Evolutionary conservation across 139 green algal species (phyloP), one percentile per base, ranked within the genome.

Genomic region (Tetradesmus lagerheimii): DNA sequence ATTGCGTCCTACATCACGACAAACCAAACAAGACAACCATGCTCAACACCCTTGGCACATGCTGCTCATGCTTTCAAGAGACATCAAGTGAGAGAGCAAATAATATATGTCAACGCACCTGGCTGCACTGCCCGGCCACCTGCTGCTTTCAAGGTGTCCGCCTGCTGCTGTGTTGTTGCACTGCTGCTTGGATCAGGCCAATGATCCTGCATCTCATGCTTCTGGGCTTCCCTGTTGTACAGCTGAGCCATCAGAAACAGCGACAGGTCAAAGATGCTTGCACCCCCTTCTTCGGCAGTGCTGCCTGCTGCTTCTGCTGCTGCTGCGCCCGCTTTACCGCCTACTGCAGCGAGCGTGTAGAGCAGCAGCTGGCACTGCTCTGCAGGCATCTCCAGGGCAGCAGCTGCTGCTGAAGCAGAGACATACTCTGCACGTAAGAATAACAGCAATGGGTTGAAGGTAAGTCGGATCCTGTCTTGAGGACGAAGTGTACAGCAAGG

Each of bases 191-290:
- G 47, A 23, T 94, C 92, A 25, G 96, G 96, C 96, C 96, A 97
- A 31, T 96, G 92, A 67, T 98, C 96, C 45, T 93, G 84, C 8
- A 91, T 93, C 25, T 97, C 96, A 8, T 94, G 89, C 14, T 94
- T 92, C 37, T 95, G 93, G 1, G 92, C 88, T 38, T 97, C 94
- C 11, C 93, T 87, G 45, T 91, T 87, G 78, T 97, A 97, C 37
- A 96, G 90, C 90, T 97, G 95, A 12, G 86, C 93, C 53, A 97
- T 92, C 9, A 98, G 92, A 86, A 96, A 96, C 16, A 98, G 87
- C 0, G 92, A 92, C 25, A 98, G 92, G 57, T 95, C 93, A 92
- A 97, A 91, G 23, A 94, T 67, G 47, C 43, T 34, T 20, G 66
- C 50, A 67, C 84, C 41, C 11, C 57, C 23, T 2, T n/a, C 57